Conservation (phyloP, 148 eudicot species). For the Polygonum aviculare region DNA sequence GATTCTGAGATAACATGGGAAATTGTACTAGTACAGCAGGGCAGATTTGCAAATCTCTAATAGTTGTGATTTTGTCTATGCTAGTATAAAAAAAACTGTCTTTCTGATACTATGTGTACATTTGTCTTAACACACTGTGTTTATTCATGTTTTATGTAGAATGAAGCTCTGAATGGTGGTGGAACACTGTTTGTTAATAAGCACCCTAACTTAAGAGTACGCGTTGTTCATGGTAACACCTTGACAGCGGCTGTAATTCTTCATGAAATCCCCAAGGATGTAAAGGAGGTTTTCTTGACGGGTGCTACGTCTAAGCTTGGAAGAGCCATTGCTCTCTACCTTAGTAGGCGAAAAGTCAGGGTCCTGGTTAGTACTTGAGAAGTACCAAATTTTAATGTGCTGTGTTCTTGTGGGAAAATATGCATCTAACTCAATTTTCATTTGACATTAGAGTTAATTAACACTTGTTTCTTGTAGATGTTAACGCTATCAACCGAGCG, state of each 20-base stretch:
- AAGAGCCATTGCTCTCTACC: constrained; percentile 73
- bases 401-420: not conserved
- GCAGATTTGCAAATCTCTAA: not conserved
- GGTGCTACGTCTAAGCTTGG: constrained; percentile 86
- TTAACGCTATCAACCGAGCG: constrained; percentile 76
- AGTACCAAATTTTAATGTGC: not conserved
- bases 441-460: not conserved
- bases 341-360: constrained; percentile 37
- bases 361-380: constrained; percentile 43
- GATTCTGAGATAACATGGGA: not conserved
- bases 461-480: constrained; percentile 45
- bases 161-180: constrained; percentile 72
- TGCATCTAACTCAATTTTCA: not conserved
- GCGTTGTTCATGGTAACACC: constrained; percentile 78
- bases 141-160: constrained; percentile 25
- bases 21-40: not conserved
- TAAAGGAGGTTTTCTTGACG: constrained; percentile 52
- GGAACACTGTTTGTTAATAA: constrained; percentile 66
- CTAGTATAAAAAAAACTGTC: not conserved
- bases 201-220: constrained; percentile 59
- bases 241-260: constrained; percentile 73
- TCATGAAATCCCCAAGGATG: constrained; percentile 39
- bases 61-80: not conserved
- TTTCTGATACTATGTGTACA: not conserved
- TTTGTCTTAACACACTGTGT: not conserved